These are phyloP conservation scores for Aspergillus sp. DNA, from an alignment of 2,329 filamentous ascomycete species.

Conservation along the genomic window DNA sequence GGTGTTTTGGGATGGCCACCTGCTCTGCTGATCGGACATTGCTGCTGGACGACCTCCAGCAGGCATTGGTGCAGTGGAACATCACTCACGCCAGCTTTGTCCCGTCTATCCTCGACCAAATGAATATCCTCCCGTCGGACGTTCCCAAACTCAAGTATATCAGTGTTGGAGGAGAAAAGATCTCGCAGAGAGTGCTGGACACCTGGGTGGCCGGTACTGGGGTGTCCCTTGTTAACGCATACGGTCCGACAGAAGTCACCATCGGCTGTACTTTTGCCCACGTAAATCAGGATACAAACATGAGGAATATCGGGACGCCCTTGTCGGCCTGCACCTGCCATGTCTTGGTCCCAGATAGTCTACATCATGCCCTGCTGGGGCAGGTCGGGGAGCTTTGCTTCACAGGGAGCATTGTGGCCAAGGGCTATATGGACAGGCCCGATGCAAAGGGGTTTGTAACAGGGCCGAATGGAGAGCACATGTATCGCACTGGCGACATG, in stretches of 20 bases:
- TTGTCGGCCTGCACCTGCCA: background rate
- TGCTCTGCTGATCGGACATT: background rate
- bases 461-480: background rate
- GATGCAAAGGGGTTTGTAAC: conserved; percentile 8
- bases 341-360: background rate
- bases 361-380: background rate
- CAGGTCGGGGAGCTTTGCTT: conserved; percentile 17
- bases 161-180: conserved; percentile 17
- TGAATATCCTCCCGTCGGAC: background rate
- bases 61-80: background rate
- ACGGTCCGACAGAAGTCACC: conserved; percentile 17
- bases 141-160: conserved; percentile 13
- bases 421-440: background rate
- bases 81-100: background rate
- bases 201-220: conserved; percentile 9
- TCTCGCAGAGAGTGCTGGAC: conserved; percentile 15
- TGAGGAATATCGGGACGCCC: background rate
- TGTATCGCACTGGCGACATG: conserved; percentile 15
- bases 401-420: conserved; percentile 8
- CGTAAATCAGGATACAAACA: background rate
- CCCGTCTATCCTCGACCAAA: background rate
- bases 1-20: conserved; percentile 29
- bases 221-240: conserved; percentile 14
- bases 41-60: background rate
- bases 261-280: conserved; percentile 13